A percentile compares a stretch with the other conserved stretches of the same genome.
Conservation (phyloP, 495 filamentous ascomycete genomes). For the Halenospora varia region DNA sequence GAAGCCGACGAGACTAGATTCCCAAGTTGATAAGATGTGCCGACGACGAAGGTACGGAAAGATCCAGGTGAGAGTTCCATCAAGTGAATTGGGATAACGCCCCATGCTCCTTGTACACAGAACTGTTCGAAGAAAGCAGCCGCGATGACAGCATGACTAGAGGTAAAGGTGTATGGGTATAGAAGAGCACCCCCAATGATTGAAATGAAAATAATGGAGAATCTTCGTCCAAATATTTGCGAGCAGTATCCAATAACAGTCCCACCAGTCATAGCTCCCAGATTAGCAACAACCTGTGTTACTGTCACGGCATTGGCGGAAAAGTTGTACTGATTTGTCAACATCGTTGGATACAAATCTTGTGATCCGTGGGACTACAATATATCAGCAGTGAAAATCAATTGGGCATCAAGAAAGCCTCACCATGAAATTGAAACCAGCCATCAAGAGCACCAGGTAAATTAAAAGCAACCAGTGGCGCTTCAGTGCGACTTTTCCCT, state of each 20-base stretch:
- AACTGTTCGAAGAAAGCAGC: slow-evolving; percentile 92
- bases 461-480: slow-evolving; percentile 74
- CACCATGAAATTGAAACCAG: slow-evolving; percentile 89
- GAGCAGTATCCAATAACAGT: slow-evolving; percentile 71
- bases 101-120: slow-evolving; percentile 85
- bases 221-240: slow-evolving; percentile 78
- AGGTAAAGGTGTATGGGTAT: slow-evolving; percentile 77
- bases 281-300: slow-evolving; percentile 80
- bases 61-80: slow-evolving; percentile 82
- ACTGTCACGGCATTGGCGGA: slow-evolving; percentile 67
- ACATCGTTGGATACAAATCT: slow-evolving; percentile 85
- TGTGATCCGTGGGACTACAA: slow-evolving; percentile 80
- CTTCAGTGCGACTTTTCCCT: slow-evolving; percentile 72
- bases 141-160: slow-evolving; percentile 57
- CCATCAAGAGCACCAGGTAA: slow-evolving; percentile 82
- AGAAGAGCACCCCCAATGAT: slow-evolving; percentile 74
- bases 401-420: not conserved
- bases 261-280: slow-evolving; percentile 78
- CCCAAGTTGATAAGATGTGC: slow-evolving; percentile 80
- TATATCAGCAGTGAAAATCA: not conserved
- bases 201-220: slow-evolving; percentile 74
- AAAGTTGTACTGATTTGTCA: slow-evolving; percentile 74
- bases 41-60: slow-evolving; percentile 82
- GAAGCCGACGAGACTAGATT: slow-evolving; percentile 78
- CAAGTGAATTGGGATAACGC: slow-evolving; percentile 78